Percentiles rank a stretch among this genome's conserved stretches.
These are phyloP conservation scores for Chondrus crispus DNA, from an alignment of 23 red algal species.

Conservation along the genomic window DNA sequence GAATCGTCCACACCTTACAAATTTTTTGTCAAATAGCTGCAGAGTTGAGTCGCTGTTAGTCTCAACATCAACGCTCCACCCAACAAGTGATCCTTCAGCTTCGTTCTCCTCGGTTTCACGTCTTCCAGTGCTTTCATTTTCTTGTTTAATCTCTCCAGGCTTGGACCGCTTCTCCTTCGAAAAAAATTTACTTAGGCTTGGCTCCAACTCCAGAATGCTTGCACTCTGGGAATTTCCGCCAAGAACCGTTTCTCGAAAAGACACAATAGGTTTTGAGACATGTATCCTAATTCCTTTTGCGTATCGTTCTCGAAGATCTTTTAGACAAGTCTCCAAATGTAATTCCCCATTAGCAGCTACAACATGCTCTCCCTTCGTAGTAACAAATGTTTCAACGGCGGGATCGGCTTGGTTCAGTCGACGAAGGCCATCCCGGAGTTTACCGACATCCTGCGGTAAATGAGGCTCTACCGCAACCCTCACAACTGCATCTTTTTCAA, in stretches of 20 bases:
- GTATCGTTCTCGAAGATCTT: slow-evolving; percentile 83
- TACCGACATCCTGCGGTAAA: slow-evolving; percentile 45
- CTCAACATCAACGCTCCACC: slow-evolving; percentile 15
- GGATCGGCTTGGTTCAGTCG: slow-evolving; percentile 90
- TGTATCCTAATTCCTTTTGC: slow-evolving; percentile 72
- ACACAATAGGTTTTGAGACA: slow-evolving; percentile 87
- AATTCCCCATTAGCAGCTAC: slow-evolving; percentile 89
- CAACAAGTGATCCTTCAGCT: background rate
- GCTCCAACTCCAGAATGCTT: background rate
- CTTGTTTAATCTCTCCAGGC: background rate
- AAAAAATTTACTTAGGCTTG: too few relatives aligned
- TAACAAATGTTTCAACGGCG: slow-evolving; percentile 80
- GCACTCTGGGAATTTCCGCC: slow-evolving; percentile 62
- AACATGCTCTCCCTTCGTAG: slow-evolving; percentile 77
- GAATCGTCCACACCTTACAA: slow-evolving; percentile 28
- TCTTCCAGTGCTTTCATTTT: background rate
- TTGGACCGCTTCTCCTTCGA: background rate
- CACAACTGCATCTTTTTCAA: slow-evolving; percentile 57
- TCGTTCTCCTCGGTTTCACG: background rate
- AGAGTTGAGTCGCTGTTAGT: background rate
- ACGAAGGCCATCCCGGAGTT: slow-evolving; percentile 73
- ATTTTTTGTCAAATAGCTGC: background rate
- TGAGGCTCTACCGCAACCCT: slow-evolving; percentile 90
- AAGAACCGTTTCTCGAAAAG: slow-evolving; percentile 87
- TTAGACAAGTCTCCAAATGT: slow-evolving; percentile 92